A percentile compares a stretch with the other conserved stretches of the same genome.
Evolutionary conservation across 2,329 filamentous ascomycete species (phyloP).

Genomic region (Fusarium tricinctum): DNA sequence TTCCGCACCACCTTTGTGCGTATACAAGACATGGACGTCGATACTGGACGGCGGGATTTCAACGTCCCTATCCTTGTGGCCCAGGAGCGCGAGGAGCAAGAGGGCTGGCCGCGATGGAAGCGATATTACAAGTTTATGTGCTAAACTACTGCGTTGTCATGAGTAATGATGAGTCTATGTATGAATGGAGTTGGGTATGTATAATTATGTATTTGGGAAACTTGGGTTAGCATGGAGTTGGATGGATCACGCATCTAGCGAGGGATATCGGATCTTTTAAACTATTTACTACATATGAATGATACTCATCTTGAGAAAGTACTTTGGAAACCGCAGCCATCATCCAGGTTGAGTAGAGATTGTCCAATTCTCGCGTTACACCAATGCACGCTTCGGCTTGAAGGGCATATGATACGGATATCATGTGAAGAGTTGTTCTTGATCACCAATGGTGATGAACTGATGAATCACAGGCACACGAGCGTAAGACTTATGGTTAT

Average conservation of each 20-base stretch:
- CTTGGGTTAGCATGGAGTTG: constrained; percentile 40
- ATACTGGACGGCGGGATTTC: constrained; percentile 86
- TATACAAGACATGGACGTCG: constrained; percentile 83
- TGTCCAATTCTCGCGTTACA: not conserved
- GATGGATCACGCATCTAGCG: constrained; percentile 12
- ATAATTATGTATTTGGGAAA: constrained; percentile 16
- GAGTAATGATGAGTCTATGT: not conserved
- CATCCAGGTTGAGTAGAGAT: not conserved
- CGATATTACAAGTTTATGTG: constrained; percentile 80
- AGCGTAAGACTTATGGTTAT: not conserved
- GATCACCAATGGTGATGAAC: not conserved
- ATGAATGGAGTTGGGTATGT: constrained; percentile 8
- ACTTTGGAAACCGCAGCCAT: not conserved
- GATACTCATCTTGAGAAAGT: not conserved
- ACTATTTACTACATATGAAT: constrained; percentile 3
- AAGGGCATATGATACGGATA: not conserved
- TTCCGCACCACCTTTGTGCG: constrained; percentile 77
- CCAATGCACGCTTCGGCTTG: not conserved
- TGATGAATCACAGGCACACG: not conserved
- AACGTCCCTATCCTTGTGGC: constrained; percentile 83
- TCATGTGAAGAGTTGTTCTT: not conserved
- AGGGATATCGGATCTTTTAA: constrained; percentile 3
- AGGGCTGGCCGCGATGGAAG: constrained; percentile 82
- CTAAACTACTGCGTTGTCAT: constrained; percentile 53
- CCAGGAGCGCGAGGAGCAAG: constrained; percentile 82